Base-by-base conservation (phyloP, 2,329 filamentous ascomycete species). In the Paraphoma chrysanthemicola region DNA sequence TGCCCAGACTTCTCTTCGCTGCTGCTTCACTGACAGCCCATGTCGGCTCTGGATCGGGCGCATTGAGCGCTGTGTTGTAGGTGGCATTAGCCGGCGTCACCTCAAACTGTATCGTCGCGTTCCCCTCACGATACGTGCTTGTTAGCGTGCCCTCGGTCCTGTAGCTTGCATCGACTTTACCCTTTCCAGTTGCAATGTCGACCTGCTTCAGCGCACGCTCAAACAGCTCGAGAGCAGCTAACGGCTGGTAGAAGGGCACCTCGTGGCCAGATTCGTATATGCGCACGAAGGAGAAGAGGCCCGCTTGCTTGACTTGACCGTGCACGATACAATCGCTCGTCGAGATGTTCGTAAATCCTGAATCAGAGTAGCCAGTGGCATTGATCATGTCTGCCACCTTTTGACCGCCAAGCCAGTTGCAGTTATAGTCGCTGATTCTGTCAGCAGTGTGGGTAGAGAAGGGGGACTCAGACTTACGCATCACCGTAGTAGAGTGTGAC, bases 211-310 rank as follows among this genome's bases (percentile, higher is more conserved):
- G 71, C 10, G 79, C 79, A 11, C 83, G 78, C 69, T 81, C 74
- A 59, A 85, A 83, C 56, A 85, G 75, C 57, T 80, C 79, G 11
- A 84, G 71, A 7, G 82, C 71, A 11, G 77, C 80, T 31, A 81
- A 72, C 3, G 79, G 85, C 65, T 85, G 83, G 68, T 86, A 86
- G 67, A 84, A 85, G 0, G 83, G 83, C 1, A 83, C 81, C 65
- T 81, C 78, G 51, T 83, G 81, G 4, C 81, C 81, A 7, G 75
- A 73, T 54, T 83, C 79, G 67, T 81, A 83, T 59, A 85, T 76
- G 23, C 83, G 76, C 6, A 80, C 76, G 67, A 84, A 84, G 44
- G 77, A 80, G 70, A 81, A 85, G 52, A 79, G 78, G 14, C 78
- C 82, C 4, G 78, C 74, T 69, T 86, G 83, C 68, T 79, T 81